These are phyloP conservation scores for Dryas octopetala DNA, from an alignment of 306 rosid genomes.

Conservation along the genomic window DNA sequence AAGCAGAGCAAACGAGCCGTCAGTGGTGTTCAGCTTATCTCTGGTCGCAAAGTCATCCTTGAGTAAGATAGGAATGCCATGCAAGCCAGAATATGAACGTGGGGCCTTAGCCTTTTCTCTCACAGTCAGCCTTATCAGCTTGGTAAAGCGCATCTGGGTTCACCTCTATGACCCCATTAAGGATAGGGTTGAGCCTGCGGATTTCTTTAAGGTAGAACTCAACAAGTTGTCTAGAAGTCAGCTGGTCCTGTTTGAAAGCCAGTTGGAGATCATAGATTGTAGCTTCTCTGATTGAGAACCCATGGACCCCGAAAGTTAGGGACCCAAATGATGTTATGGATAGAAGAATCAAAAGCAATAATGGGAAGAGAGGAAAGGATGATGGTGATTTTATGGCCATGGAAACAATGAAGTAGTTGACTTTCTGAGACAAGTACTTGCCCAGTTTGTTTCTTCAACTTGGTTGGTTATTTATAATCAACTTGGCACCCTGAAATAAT, in stretches of 20 bases:
- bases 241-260: conserved; percentile 40
- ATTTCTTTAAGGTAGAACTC: conserved; percentile 43
- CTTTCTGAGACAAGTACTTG: background rate
- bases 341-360: too few relatives aligned
- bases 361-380: conserved; percentile 16
- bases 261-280: conserved; percentile 41
- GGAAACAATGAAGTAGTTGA: background rate
- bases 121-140: conserved; percentile 51
- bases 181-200: conserved; percentile 35
- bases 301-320: background rate
- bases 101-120: conserved; percentile 28
- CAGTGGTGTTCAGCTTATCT: conserved; percentile 60
- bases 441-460: background rate
- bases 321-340: background rate
- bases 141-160: conserved; percentile 47
- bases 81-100: conserved; percentile 27
- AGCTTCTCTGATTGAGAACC: conserved; percentile 39
- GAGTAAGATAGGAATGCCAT: conserved; percentile 58
- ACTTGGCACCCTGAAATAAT: background rate
- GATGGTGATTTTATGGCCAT: conserved; percentile 28
- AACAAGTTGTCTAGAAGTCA: conserved; percentile 43
- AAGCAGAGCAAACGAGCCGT: conserved; percentile 54
- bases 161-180: conserved; percentile 50
- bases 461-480: background rate
- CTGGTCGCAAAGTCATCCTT: conserved; percentile 63